Evolutionary conservation across 768 basidiomycete genomes (phyloP).

Genomic region (Suillus occidentalis): DNA sequence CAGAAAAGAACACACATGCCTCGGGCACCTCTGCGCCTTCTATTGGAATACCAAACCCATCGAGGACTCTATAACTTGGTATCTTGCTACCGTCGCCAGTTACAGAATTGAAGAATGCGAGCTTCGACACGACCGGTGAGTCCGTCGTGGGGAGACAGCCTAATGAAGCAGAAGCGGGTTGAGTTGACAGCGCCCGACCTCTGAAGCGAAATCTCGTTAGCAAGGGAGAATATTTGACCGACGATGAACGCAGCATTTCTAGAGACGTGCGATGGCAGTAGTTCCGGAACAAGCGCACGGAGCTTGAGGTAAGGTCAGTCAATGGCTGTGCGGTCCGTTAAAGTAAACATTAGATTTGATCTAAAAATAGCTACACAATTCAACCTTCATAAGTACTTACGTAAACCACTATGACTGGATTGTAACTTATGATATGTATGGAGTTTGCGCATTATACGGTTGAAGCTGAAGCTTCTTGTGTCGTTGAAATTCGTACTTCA

Average conservation of each 20-base stretch:
- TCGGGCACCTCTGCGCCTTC: slow-evolving; percentile 77
- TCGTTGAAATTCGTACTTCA: background rate
- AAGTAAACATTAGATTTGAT: background rate
- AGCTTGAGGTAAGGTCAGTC: background rate
- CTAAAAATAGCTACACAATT: background rate
- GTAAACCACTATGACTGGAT: background rate
- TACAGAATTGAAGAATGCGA: slow-evolving; percentile 82
- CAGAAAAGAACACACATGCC: slow-evolving; percentile 39
- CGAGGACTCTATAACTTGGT: slow-evolving; percentile 85
- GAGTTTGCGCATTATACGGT: background rate
- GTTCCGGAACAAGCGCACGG: slow-evolving; percentile 1
- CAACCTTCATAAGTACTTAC: background rate
- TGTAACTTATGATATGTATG: background rate
- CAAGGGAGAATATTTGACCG: slow-evolving; percentile 2
- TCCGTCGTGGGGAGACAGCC: slow-evolving; percentile 42
- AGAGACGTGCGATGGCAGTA: background rate
- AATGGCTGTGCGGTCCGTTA: background rate
- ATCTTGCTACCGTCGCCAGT: slow-evolving; percentile 61
- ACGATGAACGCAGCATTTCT: slow-evolving; percentile 17
- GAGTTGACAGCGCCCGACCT: slow-evolving; percentile 17
- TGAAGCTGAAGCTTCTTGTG: background rate
- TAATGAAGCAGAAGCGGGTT: background rate
- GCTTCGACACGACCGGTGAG: slow-evolving; percentile 66
- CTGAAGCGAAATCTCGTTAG: slow-evolving; percentile 9
- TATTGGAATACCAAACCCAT: slow-evolving; percentile 72